phyloP scores from a whole-genome alignment of 2,329 filamentous ascomycete species.

The Aspergillus sp. region DNA sequence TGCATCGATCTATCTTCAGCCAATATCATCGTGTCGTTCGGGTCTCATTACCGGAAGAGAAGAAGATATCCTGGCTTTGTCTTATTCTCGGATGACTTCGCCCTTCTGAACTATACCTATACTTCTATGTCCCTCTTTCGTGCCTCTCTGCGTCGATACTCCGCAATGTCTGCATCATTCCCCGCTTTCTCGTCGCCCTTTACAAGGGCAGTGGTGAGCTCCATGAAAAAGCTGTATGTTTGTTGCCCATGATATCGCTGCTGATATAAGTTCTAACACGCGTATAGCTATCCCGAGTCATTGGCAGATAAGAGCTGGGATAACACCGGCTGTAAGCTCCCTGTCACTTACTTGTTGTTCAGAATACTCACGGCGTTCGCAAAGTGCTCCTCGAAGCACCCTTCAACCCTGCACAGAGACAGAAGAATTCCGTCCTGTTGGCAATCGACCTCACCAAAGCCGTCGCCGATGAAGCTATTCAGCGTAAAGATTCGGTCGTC shows the following conservation, averaged over 20 bases:
- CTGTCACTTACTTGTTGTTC: too few species aligned
- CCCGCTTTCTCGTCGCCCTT: constrained; percentile 51
- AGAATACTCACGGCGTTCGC: too few species aligned
- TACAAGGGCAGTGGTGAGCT: constrained; percentile 64
- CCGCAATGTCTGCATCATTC: constrained; percentile 29
- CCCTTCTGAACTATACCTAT: background rate
- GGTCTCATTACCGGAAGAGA: background rate
- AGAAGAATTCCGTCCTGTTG: constrained; percentile 66
- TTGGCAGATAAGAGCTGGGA: constrained; percentile 90
- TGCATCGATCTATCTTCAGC: background rate
- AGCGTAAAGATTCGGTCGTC: constrained; percentile 69
- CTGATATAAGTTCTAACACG: background rate
- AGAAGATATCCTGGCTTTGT: background rate
- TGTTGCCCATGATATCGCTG: background rate
- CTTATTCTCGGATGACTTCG: constrained; percentile 2
- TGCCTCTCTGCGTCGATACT: constrained; percentile 15
- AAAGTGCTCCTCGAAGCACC: constrained; percentile 66
- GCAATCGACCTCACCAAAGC: constrained; percentile 87
- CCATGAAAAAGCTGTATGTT: constrained; percentile 74
- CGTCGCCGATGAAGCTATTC: constrained; percentile 86
- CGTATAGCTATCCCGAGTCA: constrained; percentile 73
- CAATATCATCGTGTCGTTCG: constrained; percentile 4
- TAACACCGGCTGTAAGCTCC: constrained; percentile 71
- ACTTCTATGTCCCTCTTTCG: constrained; percentile 21
- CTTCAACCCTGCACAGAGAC: constrained; percentile 51